Percentiles rank a stretch among this genome's conserved stretches.
Evolutionary conservation across 2,329 filamentous ascomycete genomes (phyloP).

Genomic region (Fusarium goolgardi): DNA sequence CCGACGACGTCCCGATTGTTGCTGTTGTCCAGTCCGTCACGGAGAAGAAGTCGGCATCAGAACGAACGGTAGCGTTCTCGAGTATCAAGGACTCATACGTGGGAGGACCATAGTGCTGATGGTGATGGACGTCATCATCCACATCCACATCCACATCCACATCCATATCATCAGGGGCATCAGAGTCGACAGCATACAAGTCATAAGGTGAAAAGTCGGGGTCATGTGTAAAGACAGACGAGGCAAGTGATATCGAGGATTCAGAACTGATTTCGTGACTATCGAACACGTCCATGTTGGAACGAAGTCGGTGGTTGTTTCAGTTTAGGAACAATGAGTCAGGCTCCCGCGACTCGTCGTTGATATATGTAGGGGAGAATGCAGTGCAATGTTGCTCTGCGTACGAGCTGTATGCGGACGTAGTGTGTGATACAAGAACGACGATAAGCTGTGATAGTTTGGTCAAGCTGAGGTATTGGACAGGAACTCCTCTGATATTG

Average conservation of each 20-base stretch:
- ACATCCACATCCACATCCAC: slow-evolving; percentile 1
- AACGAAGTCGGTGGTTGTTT: background rate
- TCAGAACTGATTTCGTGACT: slow-evolving; percentile 9
- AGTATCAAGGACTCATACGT: slow-evolving; percentile 19
- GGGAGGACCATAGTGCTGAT: slow-evolving; percentile 17
- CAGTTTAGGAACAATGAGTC: background rate
- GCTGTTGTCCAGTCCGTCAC: slow-evolving; percentile 32
- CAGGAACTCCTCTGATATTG: background rate
- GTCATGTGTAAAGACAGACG: slow-evolving; percentile 23
- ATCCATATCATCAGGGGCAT: background rate
- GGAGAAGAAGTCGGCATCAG: slow-evolving; percentile 23
- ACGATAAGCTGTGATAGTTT: background rate
- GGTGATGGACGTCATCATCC: background rate
- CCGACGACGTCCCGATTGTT: slow-evolving; percentile 4
- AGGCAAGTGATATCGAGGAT: slow-evolving; percentile 19
- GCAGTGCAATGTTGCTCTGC: slow-evolving; percentile 16
- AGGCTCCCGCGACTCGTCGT: too few species aligned
- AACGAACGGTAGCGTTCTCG: slow-evolving; percentile 20
- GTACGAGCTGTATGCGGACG: background rate
- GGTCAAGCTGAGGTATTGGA: background rate
- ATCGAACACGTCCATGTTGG: slow-evolving; percentile 13
- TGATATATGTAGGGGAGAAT: background rate
- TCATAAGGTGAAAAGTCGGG: slow-evolving; percentile 9
- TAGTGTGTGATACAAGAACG: slow-evolving; percentile 2
- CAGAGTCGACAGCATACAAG: background rate